Base-by-base conservation (phyloP, 345 rosid genomes). In the Abelmoschus esculentus region DNA sequence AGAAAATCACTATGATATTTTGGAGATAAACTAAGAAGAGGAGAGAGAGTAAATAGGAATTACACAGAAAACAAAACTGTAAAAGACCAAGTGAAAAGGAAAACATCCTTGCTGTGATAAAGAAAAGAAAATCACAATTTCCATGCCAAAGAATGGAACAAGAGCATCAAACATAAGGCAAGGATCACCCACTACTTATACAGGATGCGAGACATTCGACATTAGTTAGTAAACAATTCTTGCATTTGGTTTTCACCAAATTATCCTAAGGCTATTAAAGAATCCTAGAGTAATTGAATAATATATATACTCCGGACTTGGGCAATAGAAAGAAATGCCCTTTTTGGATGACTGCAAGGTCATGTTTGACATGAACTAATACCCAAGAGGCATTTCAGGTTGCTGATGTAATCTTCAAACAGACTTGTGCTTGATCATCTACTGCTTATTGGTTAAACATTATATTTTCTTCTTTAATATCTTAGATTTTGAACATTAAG, bases 171-270 rank as follows among this genome's bases (percentile, higher is more conserved):
- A 22, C 26, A 22, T 0, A 22, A 22, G 9, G 40, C 10, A 4
- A 22, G 26, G 26, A 22, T 22, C 26, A 22, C 26, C 26, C 26
- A 22, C 0, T 22, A 22, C 26, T 22, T 22, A 22, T 22, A 22
- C 26, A 22, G 26, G 1, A 22, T 22, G 26, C 26, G 1, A 22
- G 26, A 22, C 26, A 1, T 22, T 0, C 26, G 0, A 22, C 26
- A 22, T 0, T 22, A 22, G 26, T 22, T 22, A 22, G 26, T 22
- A 28, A 19, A 55, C 14, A 55, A 19, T 22, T 19, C 60, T 6
- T 19, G 60, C 60, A 55, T 29, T 57, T 11, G 36, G 61, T 57
- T 57, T 57, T 57, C 61, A 57, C 61, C 62, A 29, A 40, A 58
- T 12, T 58, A 58, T 29, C 18, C 62, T 29, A 58, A 12, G 61